Conservation (phyloP, 202 grass and related monocot genomes). For the Schoenoplectus triqueter region DNA sequence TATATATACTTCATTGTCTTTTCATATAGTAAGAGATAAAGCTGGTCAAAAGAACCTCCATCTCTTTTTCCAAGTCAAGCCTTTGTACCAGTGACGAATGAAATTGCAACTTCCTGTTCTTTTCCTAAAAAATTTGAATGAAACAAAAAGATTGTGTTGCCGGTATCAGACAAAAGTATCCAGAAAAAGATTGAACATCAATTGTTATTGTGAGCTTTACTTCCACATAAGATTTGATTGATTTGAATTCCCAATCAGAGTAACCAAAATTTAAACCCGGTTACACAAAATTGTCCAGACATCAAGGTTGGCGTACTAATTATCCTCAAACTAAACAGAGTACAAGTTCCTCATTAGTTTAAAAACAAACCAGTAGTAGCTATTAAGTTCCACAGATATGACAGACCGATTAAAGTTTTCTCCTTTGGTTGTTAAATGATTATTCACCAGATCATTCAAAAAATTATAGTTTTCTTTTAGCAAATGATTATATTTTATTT, state of each 20-base stretch:
- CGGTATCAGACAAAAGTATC: not conserved
- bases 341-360: not conserved
- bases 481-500: not conserved
- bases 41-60: constrained; percentile 57
- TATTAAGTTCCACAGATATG: not conserved
- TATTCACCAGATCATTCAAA: constrained; percentile 7
- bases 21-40: constrained; percentile 9
- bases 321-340: not conserved
- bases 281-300: not conserved
- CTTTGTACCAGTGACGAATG: constrained; percentile 88
- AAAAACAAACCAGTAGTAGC: not conserved
- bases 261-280: not conserved
- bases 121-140: constrained; percentile 47
- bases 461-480: constrained; percentile 5
- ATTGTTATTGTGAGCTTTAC: not conserved
- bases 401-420: not conserved
- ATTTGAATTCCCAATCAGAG: constrained; percentile 11
- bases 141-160: not conserved
- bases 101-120: constrained; percentile 58
- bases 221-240: not conserved
- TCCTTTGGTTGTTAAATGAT: not conserved
- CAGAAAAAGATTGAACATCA: not conserved
- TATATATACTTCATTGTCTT: not conserved
- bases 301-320: not conserved
- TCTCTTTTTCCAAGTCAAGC: constrained; percentile 81